Conservation (phyloP, 2,329 filamentous ascomycete genomes). For the Colletotrichum chlorophyti region DNA sequence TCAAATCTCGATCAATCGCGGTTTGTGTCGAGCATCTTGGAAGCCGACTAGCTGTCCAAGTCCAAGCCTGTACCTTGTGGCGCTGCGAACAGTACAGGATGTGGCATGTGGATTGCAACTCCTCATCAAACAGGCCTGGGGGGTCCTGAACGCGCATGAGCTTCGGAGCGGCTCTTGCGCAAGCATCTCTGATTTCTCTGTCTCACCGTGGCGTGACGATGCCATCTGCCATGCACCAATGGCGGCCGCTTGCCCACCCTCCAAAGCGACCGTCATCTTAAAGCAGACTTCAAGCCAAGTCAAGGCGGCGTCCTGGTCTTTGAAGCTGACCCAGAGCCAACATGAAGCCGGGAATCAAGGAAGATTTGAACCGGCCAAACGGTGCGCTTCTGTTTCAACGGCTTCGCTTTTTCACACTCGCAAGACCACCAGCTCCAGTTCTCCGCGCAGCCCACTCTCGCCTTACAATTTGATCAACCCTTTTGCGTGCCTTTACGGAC, state of each 20-base stretch:
- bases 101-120: constrained; percentile 16
- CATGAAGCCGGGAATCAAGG: constrained; percentile 6
- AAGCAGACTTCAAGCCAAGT: constrained; percentile 10
- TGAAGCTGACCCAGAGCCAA: constrained; percentile 17
- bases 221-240: constrained; percentile 5
- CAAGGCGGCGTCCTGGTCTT: neutral
- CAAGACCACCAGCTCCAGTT: neutral
- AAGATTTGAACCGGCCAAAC: constrained; percentile 21
- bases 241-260: neutral
- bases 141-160: neutral
- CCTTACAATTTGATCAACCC: no score
- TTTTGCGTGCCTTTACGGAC: no score
- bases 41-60: neutral
- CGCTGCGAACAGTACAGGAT: constrained; percentile 2
- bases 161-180: constrained; percentile 14
- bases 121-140: constrained; percentile 17
- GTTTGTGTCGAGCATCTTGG: neutral
- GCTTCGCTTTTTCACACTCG: constrained; percentile 9
- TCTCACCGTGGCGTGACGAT: constrained; percentile 24
- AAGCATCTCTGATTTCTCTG: constrained; percentile 7
- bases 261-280: constrained; percentile 11
- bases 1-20: constrained; percentile 6
- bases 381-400: constrained; percentile 22
- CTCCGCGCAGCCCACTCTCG: no score
- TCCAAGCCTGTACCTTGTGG: constrained; percentile 1